These are phyloP conservation scores for Nowakowskiella sp. DNA, from an alignment of 192 early-diverging fungal genomes.

Conservation along the genomic window DNA sequence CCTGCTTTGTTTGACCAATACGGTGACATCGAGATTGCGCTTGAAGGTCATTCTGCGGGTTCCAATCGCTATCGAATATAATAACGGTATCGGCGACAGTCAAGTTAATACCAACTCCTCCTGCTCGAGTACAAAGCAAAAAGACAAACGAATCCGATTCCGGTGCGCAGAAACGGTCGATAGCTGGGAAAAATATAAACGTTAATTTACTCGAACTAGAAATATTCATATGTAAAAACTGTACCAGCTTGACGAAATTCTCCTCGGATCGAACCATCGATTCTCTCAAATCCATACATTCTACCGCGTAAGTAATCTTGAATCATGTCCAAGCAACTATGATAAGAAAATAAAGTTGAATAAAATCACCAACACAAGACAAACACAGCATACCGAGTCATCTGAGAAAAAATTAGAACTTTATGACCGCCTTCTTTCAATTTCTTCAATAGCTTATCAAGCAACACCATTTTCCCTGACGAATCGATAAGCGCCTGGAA, in stretches of 20 bases:
- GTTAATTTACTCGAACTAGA: background rate
- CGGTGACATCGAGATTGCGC: constrained; percentile 75
- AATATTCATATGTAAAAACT: background rate
- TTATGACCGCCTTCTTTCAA: constrained; percentile 70
- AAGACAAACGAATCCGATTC: constrained; percentile 75
- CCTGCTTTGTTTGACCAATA: constrained; percentile 82
- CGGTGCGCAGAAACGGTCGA: constrained; percentile 71
- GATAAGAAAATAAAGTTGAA: constrained; percentile 4
- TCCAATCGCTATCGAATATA: constrained; percentile 85
- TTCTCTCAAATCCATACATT: constrained; percentile 66
- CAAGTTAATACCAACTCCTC: constrained; percentile 83
- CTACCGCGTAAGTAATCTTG: constrained; percentile 72
- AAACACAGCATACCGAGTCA: constrained; percentile 41
- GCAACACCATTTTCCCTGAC: constrained; percentile 75
- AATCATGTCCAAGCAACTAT: constrained; percentile 63
- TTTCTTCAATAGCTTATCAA: constrained; percentile 72
- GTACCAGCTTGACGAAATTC: constrained; percentile 64
- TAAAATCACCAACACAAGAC: background rate
- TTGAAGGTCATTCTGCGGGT: constrained; percentile 85
- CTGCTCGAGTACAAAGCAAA: constrained; percentile 75
- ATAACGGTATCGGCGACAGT: constrained; percentile 81
- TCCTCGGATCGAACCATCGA: constrained; percentile 71
- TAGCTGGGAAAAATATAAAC: constrained; percentile 31
- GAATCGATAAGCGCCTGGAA: constrained; percentile 65
- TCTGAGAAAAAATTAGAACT: constrained; percentile 83